A percentile compares a stretch with the other conserved stretches of the same genome.
phyloP scores from a whole-genome alignment of 306 rosid species.

The Prunus dulcis region DNA sequence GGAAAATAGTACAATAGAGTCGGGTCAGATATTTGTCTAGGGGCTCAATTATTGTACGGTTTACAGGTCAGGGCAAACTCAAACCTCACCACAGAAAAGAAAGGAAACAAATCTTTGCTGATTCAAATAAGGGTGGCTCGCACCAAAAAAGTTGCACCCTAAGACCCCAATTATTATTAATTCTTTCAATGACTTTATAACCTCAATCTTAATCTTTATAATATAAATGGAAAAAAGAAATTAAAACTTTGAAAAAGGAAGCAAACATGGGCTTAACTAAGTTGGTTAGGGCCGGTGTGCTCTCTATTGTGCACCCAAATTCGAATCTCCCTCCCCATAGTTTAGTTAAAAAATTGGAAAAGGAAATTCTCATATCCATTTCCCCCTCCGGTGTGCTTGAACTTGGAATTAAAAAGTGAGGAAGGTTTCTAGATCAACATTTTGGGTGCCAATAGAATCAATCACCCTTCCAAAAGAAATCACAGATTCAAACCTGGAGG shows the following conservation, averaged over 20 bases:
- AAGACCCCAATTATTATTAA: not conserved
- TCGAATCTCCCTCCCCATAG: too few relatives aligned
- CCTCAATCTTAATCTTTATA: not conserved
- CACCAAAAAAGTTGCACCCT: not conserved
- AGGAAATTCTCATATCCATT: not conserved
- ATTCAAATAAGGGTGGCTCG: constrained; percentile 7
- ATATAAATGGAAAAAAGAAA: not conserved
- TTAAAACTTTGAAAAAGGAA: not conserved
- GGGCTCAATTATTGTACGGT: constrained; percentile 33
- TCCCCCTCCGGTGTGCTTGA: not conserved
- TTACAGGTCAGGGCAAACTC: constrained; percentile 18
- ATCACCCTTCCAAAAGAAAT: not conserved
- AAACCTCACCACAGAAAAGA: constrained; percentile 16
- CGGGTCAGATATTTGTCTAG: constrained; percentile 26
- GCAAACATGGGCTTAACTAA: too few relatives aligned
- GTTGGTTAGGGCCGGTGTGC: too few relatives aligned
- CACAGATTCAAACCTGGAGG: not conserved
- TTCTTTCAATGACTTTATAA: not conserved
- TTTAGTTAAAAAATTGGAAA: not conserved
- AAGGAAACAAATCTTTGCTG: constrained; percentile 6
- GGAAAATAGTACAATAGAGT: constrained; percentile 20
- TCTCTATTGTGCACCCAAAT: too few relatives aligned
- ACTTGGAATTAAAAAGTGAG: not conserved
- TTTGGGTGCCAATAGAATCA: not conserved
- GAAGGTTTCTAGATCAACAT: not conserved